Evolutionary conservation across 495 filamentous ascomycete genomes (phyloP), one percentile per base, ranked within the genome.

Genomic region (Hyaloscypha bicolor): DNA sequence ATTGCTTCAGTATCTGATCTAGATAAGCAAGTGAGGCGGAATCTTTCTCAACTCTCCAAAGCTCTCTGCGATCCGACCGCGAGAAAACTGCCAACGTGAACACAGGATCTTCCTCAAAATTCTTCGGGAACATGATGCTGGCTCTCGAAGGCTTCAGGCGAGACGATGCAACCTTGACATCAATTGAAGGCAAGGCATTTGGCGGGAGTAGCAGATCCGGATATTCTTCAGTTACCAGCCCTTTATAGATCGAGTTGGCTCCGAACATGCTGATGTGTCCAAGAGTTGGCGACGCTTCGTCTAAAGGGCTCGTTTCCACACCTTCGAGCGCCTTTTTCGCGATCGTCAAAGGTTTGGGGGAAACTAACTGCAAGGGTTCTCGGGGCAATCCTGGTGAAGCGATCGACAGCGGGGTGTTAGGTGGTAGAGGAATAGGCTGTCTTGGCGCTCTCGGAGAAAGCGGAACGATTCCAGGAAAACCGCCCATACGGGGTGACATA

Each of bases 41-140:
- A 63, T 96, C 91, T 73, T 98, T 99, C 77, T 98, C 95, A 9
- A 97, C 88, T 48, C 95, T 86, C 92, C 96, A 96, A 35, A 98
- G 80, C 74, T 97, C 93, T 48, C 82, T 84, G n/a, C 87, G 83
- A 72, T 92, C 88, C 11, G 88, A 88, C 64, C 93, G 86, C 16
- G 90, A 89, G 71, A 92, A 90, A 32, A 99, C 83, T 48, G 92
- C 93, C 22, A 99, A 82, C 2, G 92, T 96, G 71, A 97, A 97
- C 0, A 98, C 96, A 2, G 94, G 93, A 72, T 97, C 96, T 72
- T 95, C 93, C 48, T 95, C 93, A 19, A 88, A 79, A 68, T 86
- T 85, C 9, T 87, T 87, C 29, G 87, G 72, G 19, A 85, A 90
- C 72, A 97, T 75, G 63, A 93, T 85, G 69, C 94, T 97, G 12